Evolutionary conservation across 2,329 filamentous ascomycete genomes (phyloP).

Genomic region (Fusarium nelsonii): DNA sequence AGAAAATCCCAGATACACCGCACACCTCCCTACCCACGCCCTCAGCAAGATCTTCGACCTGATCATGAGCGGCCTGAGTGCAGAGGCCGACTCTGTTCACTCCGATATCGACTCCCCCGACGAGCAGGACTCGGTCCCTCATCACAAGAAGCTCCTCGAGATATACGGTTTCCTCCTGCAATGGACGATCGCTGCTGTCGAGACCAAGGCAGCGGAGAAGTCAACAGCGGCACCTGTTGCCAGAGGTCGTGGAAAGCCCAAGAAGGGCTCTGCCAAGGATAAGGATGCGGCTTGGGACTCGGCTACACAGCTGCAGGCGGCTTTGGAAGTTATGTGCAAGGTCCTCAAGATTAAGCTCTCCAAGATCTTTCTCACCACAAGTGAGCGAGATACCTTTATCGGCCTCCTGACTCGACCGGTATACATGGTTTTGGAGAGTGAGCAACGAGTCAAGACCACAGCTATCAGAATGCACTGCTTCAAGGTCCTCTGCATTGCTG

Average conservation of each 20-base stretch:
- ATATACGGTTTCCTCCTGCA: constrained; percentile 94
- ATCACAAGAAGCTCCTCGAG: constrained; percentile 93
- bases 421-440: constrained; percentile 94
- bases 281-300: constrained; percentile 92
- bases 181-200: constrained; percentile 95
- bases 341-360: constrained; percentile 92
- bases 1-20: constrained; percentile 80
- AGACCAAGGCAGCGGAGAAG: constrained; percentile 93
- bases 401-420: constrained; percentile 91
- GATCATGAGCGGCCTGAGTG: constrained; percentile 84
- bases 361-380: constrained; percentile 95
- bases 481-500: constrained; percentile 94
- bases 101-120: constrained; percentile 87
- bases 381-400: constrained; percentile 95
- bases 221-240: constrained; percentile 75
- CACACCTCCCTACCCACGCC: constrained; percentile 81
- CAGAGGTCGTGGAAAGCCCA: constrained; percentile 79
- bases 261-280: constrained; percentile 83
- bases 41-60: constrained; percentile 95
- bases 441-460: constrained; percentile 89
- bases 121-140: constrained; percentile 85
- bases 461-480: constrained; percentile 96
- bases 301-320: constrained; percentile 84
- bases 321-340: constrained; percentile 95
- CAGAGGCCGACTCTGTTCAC: constrained; percentile 87